phyloP scores from a whole-genome alignment of 371 early-diverging fungal species.

The Mucor racemosus region DNA sequence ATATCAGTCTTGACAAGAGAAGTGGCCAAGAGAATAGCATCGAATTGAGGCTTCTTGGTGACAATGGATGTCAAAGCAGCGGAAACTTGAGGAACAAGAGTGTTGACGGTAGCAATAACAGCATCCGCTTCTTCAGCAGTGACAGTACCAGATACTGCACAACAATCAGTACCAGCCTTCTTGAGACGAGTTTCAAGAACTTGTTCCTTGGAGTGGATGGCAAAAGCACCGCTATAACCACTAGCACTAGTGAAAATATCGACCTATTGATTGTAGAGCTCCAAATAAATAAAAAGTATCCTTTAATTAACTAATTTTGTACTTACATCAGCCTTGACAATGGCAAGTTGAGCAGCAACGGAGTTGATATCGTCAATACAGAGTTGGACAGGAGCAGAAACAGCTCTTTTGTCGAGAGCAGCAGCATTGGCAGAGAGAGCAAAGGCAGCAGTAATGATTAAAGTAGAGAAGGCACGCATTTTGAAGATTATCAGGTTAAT shows the following conservation, averaged over 20 bases:
- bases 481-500: constrained; percentile 1
- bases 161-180: constrained; percentile 22
- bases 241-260: constrained; percentile 16
- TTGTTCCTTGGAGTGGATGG: constrained; percentile 15
- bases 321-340: constrained; percentile 23
- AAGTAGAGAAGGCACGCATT: constrained; percentile 24
- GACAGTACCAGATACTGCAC: constrained; percentile 7
- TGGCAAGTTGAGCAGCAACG: constrained; percentile 16
- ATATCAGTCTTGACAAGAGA: too few relatives aligned
- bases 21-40: too few relatives aligned
- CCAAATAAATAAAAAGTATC: not conserved
- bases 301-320: not conserved
- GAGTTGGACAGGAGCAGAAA: constrained; percentile 19
- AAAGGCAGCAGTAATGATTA: constrained; percentile 23
- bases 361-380: not conserved
- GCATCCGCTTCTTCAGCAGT: constrained; percentile 25
- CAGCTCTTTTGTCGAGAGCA: constrained; percentile 19
- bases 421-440: constrained; percentile 31
- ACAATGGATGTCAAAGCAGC: constrained; percentile 17
- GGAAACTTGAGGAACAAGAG: constrained; percentile 17
- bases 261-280: constrained; percentile 4
- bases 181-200: constrained; percentile 19
- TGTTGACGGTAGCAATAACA: constrained; percentile 15
- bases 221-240: constrained; percentile 25
- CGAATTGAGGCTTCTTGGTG: too few relatives aligned